Percentiles rank a stretch among this genome's conserved stretches.
These are phyloP conservation scores for Candida arabinofermentans DNA, from an alignment of 805 yeast genomes.

Conservation along the genomic window DNA sequence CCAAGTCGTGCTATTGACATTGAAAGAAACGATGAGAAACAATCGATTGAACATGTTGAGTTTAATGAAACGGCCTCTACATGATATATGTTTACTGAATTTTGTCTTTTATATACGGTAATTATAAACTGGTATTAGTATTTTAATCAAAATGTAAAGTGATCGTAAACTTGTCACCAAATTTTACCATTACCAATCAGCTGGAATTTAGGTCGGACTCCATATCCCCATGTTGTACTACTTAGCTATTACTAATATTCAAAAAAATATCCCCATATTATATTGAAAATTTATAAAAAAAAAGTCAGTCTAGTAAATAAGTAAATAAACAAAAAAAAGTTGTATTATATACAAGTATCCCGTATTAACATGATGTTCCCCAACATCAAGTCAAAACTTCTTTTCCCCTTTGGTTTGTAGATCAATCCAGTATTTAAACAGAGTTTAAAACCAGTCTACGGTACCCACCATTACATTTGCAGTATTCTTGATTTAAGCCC, in stretches of 20 bases:
- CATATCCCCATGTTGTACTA: no score
- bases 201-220: no score
- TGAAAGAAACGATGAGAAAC: conserved; percentile 9
- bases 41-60: conserved; percentile 12
- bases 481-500: conserved; percentile 41
- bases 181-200: no score
- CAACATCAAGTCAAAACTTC: no score
- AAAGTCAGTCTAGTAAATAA: neutral
- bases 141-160: no score
- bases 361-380: neutral
- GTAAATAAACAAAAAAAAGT: neutral
- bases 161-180: no score
- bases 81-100: neutral
- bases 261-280: conserved; percentile 2
- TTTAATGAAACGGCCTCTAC: neutral
- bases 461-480: conserved; percentile 46
- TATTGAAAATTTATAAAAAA: neutral
- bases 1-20: conserved; percentile 5
- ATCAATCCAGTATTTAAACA: no score
- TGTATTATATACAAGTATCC: neutral
- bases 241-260: neutral
- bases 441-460: conserved; percentile 36
- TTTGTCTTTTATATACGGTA: neutral
- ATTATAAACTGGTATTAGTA: no score
- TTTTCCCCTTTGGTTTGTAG: no score